Base-by-base conservation (phyloP, 345 rosid genomes). In the Passiflora organensis region DNA sequence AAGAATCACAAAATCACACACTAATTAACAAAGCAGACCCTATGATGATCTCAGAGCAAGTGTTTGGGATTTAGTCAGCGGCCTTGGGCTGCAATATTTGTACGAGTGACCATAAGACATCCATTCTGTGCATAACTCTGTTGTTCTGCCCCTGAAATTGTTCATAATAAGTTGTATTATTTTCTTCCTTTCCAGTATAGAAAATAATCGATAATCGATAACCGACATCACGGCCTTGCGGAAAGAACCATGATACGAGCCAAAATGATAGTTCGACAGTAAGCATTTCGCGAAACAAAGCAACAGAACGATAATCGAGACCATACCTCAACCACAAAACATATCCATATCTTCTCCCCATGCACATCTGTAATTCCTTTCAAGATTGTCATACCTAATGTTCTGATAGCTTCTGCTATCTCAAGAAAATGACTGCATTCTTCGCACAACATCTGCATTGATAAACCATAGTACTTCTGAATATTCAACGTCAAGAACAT, bases 341-440 rank as follows among this genome's bases (percentile, higher is more conserved):
- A 81, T 65, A 84, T 79, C 96, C 96, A 84, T 57, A 83, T 82
- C 77, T 84, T 81, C 58, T 86, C 94, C 6, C 84, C 82, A 42
- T 78, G 91, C 19, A 78, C 69, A 79, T 88, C 94, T 2, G 94
- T 86, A 48, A 82, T 64, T 51, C 99, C 99, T 73, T 86, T 88
- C 70, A 93, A 65, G 62, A 93, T 88, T 41, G 89, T 72, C 64
- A 93, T 79, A 54, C 86, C 99, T 74, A 93, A 73, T 65, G 89
- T 78, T 75, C 77, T 76, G 51, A 93, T 86, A 43, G 87, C 89
- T 62, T 88, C 94, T 53, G 95, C 85, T 71, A 91, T 91, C 79
- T 91, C 96, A 39, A 91, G 98, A 73, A 93, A 86, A 76, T 82
- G 83, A 68, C 87, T 73, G 72, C 93, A 78, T 65, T 93, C 95